Base-by-base conservation (phyloP, 106 monocot genomes). In the Dendrobium catenatum region DNA sequence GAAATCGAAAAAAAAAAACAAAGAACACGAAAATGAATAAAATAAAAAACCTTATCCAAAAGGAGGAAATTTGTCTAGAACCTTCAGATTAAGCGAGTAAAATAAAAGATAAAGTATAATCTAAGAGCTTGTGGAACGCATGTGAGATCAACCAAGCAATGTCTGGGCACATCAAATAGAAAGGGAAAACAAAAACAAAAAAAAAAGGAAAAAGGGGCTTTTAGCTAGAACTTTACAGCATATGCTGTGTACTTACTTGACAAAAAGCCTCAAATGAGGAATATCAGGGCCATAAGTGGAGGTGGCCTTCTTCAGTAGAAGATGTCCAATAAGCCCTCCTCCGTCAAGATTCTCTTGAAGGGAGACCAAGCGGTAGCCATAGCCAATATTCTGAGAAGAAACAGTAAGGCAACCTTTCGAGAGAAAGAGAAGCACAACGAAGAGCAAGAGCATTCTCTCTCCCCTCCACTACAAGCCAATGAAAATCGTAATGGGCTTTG, bases 221-320 rank as follows among this genome's bases (percentile, higher is more conserved):
- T 20, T 3, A 26, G 2, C 31, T 29, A 19, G n/a, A 46, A 19
- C 18, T 68, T 68, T 33, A 70, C 9, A 16, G 44, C 15, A 6
- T 43, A 43, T 77, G 13, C 19, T 42, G 13, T 77, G 4, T 41
- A 15, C 88, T 90, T 93, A 95, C 95, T 91, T 93, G 81, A 95
- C 91, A 85, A 90, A 95, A 51, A 99, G 88, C 82, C 88, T 89
- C 75, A 99, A 79, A 77, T 42, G 84, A 10, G 91, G 93, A 41
- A 95, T 86, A 84, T 99, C 99, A 81, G 90, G 84, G 55, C 99
- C 99, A 82, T 95, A 99, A 20, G 77, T 87, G 2, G 78, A n/a
- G 26, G 99, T 90, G 55, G 42, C 75, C 81, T 91, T 86, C 85
- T 95, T 95, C 80, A 93, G 40, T n/a, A 91, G 82, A 46, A 99